A percentile compares a stretch with the other conserved stretches of the same genome.
Evolutionary conservation across 345 rosid species (phyloP).

Genomic region (Ceriops tagal): DNA sequence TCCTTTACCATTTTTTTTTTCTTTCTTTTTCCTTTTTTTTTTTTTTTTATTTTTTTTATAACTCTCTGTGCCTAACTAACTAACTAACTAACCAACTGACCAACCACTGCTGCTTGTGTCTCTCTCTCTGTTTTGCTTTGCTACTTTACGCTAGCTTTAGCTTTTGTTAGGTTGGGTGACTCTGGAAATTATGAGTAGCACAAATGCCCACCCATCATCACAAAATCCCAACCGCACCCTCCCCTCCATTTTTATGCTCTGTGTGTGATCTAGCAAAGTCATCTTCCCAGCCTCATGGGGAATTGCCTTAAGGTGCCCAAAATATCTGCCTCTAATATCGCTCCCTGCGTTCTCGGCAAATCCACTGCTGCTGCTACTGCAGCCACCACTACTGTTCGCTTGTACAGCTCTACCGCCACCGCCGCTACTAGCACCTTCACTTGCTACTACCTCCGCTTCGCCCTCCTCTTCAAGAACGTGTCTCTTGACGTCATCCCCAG

Average conservation of each 20-base stretch:
- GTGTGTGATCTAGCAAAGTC: background rate
- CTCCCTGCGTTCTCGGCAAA: conserved; percentile 42
- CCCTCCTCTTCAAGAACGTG: conserved; percentile 47
- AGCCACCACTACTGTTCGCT: conserved; percentile 24
- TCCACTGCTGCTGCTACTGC: conserved; percentile 13
- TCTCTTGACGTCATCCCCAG: conserved; percentile 40
- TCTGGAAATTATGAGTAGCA: too few species aligned
- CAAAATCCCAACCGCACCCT: too few species aligned
- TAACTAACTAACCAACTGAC: too few species aligned
- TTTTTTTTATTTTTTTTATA: too few species aligned
- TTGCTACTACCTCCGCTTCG: conserved; percentile 51
- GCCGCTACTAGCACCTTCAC: conserved; percentile 25
- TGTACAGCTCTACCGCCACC: conserved; percentile 31
- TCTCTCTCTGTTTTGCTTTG: too few species aligned
- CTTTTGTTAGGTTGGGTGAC: too few species aligned
- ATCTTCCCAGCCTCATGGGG: conserved; percentile 37
- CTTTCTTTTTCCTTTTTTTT: too few species aligned
- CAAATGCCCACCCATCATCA: too few species aligned
- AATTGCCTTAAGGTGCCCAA: conserved; percentile 35
- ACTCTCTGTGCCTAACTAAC: too few species aligned
- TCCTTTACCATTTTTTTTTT: too few species aligned
- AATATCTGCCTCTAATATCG: conserved; percentile 45
- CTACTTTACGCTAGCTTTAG: too few species aligned
- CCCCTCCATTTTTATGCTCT: background rate
- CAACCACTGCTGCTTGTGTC: too few species aligned